Evolutionary conservation across 768 basidiomycete genomes (phyloP), one percentile per base, ranked within the genome.

Genomic region (Boletus fagicola): DNA sequence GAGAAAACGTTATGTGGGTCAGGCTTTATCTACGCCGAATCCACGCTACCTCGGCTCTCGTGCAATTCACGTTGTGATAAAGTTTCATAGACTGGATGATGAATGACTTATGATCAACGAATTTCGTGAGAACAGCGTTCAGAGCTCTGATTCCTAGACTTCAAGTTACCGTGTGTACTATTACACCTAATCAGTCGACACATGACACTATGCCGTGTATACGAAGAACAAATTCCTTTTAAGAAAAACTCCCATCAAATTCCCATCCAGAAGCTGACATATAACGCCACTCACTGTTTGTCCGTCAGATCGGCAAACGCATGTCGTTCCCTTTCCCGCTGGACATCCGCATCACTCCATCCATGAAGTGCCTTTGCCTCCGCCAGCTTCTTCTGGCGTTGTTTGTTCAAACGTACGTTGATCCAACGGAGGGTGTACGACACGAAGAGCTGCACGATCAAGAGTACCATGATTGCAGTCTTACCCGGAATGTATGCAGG

Each of bases 401-500:
- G 74, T 54, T 62, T 69, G 63, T 87, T 87, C 61, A 85, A 65
- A 15, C 77, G 75, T 1, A 79, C 11, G 65, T 85, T 86, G 59
- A 86, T 77, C 72, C 76, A 80, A 13, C 83, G 77, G 13, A 87
- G 70, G 26, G 81, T 49, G 57, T 78, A 67, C 2, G 77, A 80
- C 22, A 86, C 59, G 18, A 66, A 70, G 31, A 87, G 67, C 62
- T 85, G 83, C 2, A 78, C 77, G 3, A 71, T 77, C 33, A 88
- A 73, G 7, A 86, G 74, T 5, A 84, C 74, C 75, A 86, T 79
- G 59, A 88, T 85, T 1, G 86, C 78, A 15, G 81, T 80, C 64
- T 88, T 88, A 22, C 85, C 86, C 0, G 84, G 84, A 31, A 85
- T 80, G 66, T 88, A 88, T 16, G 66, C 76, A 0, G 85, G 84